Base-by-base conservation (phyloP, 345 rosid species). In the Eutrema yunnanense region DNA sequence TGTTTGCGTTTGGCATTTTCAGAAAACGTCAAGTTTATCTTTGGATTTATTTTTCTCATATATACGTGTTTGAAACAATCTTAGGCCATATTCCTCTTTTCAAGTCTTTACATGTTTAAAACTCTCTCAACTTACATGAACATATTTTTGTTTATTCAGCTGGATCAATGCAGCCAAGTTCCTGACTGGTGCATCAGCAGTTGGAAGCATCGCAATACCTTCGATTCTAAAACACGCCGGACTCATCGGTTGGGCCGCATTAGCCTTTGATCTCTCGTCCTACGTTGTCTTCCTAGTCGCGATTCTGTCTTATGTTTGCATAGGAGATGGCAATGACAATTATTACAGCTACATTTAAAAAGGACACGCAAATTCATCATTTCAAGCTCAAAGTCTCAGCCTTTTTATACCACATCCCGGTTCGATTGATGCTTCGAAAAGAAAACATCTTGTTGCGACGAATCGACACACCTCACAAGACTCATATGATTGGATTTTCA, bases 131-230 rank as follows among this genome's bases (percentile, higher is more conserved):
- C 53, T 67, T 29, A 59, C 71, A 34, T 59, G 67, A 36, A 54
- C 55, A 6, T 40, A 13, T 14, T 14, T 49, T 5, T 41, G 2
- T 2, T 10, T 40, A 2, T 49, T 30, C 79, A 95, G 97, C n/a
- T 95, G 99, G 98, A 87, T 82, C 57, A 95, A 84, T 36, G 94
- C 88, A 42, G 90, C 98, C 38, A 92, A 95, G 87, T 95, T 90
- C 82, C 71, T 95, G 84, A 87, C 98, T 0, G 99, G 99, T 64
- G 94, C 96, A 67, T 90, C 98, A 27, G 86, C 87, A 3, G 54
- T 95, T 16, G 97, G 99, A 80, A 95, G 97, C 82, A 80, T 95
- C 14, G 99, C 99, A 5, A 90, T 95, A 78, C 99, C 99, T 2
- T 84, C 81, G 49, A 92, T 95, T 66, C 81, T 95, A 60, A 95